Evolutionary conservation across 2,329 filamentous ascomycete genomes (phyloP).

Genomic region (Dryadomyces sulphureus): DNA sequence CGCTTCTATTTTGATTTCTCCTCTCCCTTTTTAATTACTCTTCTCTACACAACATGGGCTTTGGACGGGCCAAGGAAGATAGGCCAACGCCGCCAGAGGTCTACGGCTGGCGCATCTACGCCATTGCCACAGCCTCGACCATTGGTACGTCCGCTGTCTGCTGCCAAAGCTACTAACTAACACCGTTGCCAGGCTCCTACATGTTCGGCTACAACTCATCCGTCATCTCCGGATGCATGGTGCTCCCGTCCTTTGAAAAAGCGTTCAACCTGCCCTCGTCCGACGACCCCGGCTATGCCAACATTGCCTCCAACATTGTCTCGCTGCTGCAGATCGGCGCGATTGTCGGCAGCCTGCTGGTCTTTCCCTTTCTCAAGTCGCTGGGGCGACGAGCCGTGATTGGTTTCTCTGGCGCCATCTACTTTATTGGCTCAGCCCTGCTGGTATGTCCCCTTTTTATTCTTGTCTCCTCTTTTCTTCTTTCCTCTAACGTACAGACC

Average conservation of each 20-base stretch:
- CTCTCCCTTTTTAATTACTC: no score
- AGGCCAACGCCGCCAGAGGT: conserved; percentile 1
- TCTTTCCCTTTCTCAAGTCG: neutral
- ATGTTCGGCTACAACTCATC: conserved; percentile 2
- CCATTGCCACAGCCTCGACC: neutral
- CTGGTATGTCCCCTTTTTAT: neutral
- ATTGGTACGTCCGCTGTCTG: neutral
- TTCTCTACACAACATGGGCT: neutral
- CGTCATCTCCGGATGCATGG: conserved; percentile 1
- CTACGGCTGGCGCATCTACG: conserved; percentile 2
- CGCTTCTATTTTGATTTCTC: neutral
- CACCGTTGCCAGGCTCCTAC: neutral
- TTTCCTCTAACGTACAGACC: neutral
- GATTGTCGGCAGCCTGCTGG: neutral
- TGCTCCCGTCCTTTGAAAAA: neutral
- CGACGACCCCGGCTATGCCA: neutral
- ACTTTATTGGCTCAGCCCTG: neutral
- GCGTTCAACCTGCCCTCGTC: neutral
- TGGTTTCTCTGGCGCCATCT: neutral
- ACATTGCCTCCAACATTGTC: conserved; percentile 1
- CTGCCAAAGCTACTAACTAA: neutral
- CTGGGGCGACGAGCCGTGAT: neutral
- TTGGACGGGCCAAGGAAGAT: conserved; percentile 1
- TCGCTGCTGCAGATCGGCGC: conserved; percentile 1
- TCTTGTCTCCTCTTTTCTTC: neutral